These are phyloP conservation scores for Amanita exitialis DNA, from an alignment of 768 basidiomycete species.

Conservation along the genomic window DNA sequence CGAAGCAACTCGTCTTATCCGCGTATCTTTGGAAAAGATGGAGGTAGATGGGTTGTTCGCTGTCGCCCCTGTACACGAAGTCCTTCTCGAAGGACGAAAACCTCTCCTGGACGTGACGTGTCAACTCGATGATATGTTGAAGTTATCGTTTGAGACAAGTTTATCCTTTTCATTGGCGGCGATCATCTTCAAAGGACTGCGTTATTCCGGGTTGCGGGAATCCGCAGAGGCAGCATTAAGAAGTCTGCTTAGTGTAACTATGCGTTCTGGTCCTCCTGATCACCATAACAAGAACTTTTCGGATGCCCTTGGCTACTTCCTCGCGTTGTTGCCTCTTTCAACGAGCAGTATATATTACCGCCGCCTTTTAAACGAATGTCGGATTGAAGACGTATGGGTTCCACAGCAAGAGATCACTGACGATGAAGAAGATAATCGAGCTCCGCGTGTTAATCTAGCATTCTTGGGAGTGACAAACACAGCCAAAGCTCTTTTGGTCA, in stretches of 20 bases:
- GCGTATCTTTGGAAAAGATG: constrained; percentile 55
- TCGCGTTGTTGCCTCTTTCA: constrained; percentile 66
- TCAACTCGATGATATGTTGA: constrained; percentile 64
- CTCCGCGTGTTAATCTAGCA: constrained; percentile 44
- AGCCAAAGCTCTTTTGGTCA: constrained; percentile 58
- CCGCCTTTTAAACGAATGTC: constrained; percentile 52
- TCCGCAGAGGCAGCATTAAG: constrained; percentile 53
- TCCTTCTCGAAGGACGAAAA: constrained; percentile 55
- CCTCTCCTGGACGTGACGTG: constrained; percentile 57
- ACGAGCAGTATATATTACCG: constrained; percentile 46
- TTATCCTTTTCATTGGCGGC: constrained; percentile 80
- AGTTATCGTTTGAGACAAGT: constrained; percentile 66
- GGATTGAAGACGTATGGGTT: constrained; percentile 36
- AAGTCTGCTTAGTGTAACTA: constrained; percentile 53
- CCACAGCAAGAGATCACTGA: constrained; percentile 27
- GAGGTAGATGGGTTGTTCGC: constrained; percentile 50
- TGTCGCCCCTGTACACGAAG: constrained; percentile 36
- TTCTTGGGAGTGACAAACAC: constrained; percentile 55
- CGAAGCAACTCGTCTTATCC: constrained; percentile 61
- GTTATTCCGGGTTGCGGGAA: constrained; percentile 53
- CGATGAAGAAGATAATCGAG: constrained; percentile 28
- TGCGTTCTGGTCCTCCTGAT: constrained; percentile 33
- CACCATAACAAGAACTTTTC: constrained; percentile 34
- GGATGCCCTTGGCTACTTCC: constrained; percentile 68
- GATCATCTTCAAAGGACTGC: constrained; percentile 80